These are phyloP conservation scores for Alternaria sp. DNA, from an alignment of 2,329 filamentous ascomycete genomes.

Conservation along the genomic window DNA sequence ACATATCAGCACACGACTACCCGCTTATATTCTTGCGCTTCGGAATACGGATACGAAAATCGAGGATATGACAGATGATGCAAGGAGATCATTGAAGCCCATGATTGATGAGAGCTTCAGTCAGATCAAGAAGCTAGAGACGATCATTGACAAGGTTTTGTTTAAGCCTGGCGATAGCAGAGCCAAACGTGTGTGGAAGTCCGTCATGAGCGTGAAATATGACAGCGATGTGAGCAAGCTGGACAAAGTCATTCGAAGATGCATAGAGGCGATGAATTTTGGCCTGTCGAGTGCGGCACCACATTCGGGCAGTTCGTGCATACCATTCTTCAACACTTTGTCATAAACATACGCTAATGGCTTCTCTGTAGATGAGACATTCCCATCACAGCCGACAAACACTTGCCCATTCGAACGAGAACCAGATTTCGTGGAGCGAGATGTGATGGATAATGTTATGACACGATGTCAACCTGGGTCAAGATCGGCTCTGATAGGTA, in stretches of 20 bases:
- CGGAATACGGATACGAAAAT: background rate
- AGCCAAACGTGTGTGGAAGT: slow-evolving; percentile 18
- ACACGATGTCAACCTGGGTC: background rate
- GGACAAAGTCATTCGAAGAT: slow-evolving; percentile 9
- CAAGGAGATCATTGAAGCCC: slow-evolving; percentile 16
- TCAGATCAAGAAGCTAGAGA: slow-evolving; percentile 24
- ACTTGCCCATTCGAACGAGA: slow-evolving; percentile 4
- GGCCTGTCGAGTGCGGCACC: slow-evolving; percentile 35
- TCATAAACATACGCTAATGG: background rate
- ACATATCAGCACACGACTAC: slow-evolving; percentile 10
- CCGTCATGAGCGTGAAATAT: slow-evolving; percentile 21
- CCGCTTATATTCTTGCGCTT: background rate
- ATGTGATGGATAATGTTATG: background rate
- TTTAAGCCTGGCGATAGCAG: slow-evolving; percentile 16
- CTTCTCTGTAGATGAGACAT: slow-evolving; percentile 15
- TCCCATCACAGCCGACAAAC: background rate
- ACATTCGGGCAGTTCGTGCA: background rate
- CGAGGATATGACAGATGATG: slow-evolving; percentile 14
- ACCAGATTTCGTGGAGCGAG: slow-evolving; percentile 2
- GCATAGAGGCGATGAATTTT: background rate
- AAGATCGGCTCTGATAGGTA: background rate
- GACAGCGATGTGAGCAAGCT: slow-evolving; percentile 19
- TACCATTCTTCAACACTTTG: background rate
- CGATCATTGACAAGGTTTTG: slow-evolving; percentile 20
- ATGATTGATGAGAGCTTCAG: slow-evolving; percentile 20